Conservation (phyloP, 495 filamentous ascomycete species). For the Acidiella bohemica region DNA sequence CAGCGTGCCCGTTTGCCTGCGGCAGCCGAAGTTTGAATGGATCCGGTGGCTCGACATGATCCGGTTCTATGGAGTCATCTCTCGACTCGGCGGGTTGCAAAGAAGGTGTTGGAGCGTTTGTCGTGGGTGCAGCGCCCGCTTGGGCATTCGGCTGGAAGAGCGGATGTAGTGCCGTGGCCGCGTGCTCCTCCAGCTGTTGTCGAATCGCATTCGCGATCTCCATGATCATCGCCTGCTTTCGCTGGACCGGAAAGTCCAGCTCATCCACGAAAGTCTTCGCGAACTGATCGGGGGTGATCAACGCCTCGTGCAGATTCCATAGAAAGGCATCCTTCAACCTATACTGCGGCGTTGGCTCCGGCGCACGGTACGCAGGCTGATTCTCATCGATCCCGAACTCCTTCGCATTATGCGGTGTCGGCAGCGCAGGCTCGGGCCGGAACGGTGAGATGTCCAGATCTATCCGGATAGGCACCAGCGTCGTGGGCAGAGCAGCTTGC, state of each 20-base stretch:
- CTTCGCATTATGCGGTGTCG: conserved; percentile 45
- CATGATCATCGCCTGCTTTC: conserved; percentile 43
- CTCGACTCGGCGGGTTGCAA: conserved; percentile 30
- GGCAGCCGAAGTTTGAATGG: conserved; percentile 9
- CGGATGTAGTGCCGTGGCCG: conserved; percentile 83
- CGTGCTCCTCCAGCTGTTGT: conserved; percentile 90
- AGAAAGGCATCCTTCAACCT: conserved; percentile 85
- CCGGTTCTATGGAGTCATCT: conserved; percentile 34
- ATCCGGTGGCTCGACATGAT: conserved; percentile 7
- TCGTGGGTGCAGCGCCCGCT: conserved; percentile 32
- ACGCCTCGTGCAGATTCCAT: conserved; percentile 93
- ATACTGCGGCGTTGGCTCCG: conserved; percentile 66
- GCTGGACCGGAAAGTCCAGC: conserved; percentile 70
- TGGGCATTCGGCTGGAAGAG: conserved; percentile 58
- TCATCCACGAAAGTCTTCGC: conserved; percentile 83
- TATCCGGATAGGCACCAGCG: conserved; percentile 89
- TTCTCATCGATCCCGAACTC: conserved; percentile 50
- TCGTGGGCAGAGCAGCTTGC: conserved; percentile 73
- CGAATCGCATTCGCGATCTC: conserved; percentile 89
- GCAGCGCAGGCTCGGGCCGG: conserved; percentile 58
- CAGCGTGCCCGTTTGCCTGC: conserved; percentile 8
- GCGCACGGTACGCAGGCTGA: conserved; percentile 59
- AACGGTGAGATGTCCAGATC: conserved; percentile 81
- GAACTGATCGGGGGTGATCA: conserved; percentile 91
- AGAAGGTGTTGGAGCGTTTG: conserved; percentile 13